Evolutionary conservation across 352 stramenopile species (phyloP).

Genomic region (Chrysophaeum taylorii): DNA sequence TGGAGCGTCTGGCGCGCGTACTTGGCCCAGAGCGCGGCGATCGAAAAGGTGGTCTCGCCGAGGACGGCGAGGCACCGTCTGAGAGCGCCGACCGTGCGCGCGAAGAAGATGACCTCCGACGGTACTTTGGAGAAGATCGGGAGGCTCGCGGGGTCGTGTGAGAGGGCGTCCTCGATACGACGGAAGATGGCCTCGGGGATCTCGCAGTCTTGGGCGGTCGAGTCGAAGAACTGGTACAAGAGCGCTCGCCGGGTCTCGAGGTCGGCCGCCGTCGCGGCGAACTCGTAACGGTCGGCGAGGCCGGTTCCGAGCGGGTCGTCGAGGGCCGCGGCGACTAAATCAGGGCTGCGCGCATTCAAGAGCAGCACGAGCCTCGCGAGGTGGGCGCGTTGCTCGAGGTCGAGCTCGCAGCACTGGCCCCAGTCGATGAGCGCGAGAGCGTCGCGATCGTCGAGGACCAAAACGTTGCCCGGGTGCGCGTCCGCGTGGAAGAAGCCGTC

Average conservation of each 20-base stretch:
- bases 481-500: slow-evolving; percentile 2
- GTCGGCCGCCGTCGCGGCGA: background rate
- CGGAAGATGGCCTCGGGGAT: background rate
- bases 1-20: background rate
- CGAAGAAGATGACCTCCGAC: background rate
- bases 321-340: background rate
- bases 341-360: background rate
- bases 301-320: background rate
- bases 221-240: slow-evolving; percentile 5
- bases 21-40: background rate
- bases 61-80: background rate
- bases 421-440: background rate
- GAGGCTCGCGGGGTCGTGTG: background rate
- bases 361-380: background rate
- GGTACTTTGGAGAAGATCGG: background rate
- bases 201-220: background rate
- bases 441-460: background rate
- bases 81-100: background rate
- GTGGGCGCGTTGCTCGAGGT: background rate
- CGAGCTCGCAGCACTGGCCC: background rate
- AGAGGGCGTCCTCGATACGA: background rate
- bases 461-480: background rate
- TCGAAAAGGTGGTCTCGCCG: background rate
- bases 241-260: background rate
- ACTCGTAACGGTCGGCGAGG: background rate